Evolutionary conservation across 2,329 filamentous ascomycete species (phyloP).

Genomic region (Sphaerulina populicola): DNA sequence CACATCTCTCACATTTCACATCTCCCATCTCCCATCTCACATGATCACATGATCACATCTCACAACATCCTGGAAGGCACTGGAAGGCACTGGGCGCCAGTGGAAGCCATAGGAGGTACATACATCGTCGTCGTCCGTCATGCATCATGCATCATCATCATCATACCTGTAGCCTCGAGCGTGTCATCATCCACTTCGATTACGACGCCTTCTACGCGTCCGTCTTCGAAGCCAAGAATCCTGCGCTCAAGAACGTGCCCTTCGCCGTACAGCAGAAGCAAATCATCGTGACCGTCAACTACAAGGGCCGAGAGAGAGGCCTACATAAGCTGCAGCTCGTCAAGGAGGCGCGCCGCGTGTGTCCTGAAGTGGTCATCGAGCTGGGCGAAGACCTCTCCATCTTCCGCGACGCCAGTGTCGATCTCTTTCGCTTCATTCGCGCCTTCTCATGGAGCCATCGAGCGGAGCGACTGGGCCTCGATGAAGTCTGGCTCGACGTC

Average conservation of each 20-base stretch:
- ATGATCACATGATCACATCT: too few species aligned
- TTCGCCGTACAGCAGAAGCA: constrained; percentile 88
- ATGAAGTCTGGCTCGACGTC: constrained; percentile 76
- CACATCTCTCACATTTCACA: not conserved
- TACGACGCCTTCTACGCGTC: constrained; percentile 94
- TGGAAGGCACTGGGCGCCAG: too few species aligned
- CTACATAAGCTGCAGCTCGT: constrained; percentile 79
- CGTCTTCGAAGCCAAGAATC: constrained; percentile 74
- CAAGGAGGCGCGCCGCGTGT: constrained; percentile 67
- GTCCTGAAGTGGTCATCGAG: constrained; percentile 76
- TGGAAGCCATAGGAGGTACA: too few species aligned
- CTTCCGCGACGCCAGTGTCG: constrained; percentile 81
- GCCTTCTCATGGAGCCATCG: constrained; percentile 68
- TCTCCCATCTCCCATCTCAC: too few species aligned
- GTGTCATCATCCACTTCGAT: constrained; percentile 76
- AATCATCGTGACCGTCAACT: constrained; percentile 85
- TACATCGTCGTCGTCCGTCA: too few species aligned
- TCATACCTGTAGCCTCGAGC: constrained; percentile 40
- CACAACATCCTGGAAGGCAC: too few species aligned
- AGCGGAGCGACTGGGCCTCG: constrained; percentile 77
- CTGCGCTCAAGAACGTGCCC: constrained; percentile 61
- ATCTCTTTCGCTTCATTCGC: constrained; percentile 64
- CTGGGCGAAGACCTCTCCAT: constrained; percentile 77
- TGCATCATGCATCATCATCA: too few species aligned
- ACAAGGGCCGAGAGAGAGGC: constrained; percentile 65